phyloP scores from a whole-genome alignment of 345 rosid genomes.

The Eucalyptus camaldulensis region DNA sequence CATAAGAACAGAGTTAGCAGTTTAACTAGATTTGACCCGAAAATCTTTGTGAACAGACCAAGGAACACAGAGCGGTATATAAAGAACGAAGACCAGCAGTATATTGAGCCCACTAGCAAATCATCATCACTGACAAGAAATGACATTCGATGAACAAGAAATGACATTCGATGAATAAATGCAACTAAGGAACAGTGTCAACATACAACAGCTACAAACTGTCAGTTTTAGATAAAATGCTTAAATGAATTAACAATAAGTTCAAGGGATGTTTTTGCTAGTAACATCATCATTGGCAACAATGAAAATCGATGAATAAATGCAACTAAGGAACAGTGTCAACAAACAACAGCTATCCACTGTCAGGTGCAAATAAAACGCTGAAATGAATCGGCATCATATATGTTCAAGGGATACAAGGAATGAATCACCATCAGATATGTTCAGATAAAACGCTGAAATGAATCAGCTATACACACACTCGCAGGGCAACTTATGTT shows the following conservation, averaged over 20 bases:
- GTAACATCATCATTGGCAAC: background rate
- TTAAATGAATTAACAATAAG: background rate
- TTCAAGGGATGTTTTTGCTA: background rate
- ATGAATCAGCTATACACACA: background rate
- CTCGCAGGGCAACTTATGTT: conserved; percentile 40
- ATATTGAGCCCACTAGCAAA: background rate
- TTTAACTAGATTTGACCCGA: background rate
- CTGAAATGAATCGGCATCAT: background rate
- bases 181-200: background rate
- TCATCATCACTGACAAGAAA: background rate
- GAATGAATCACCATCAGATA: background rate
- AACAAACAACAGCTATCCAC: background rate
- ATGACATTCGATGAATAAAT: background rate
- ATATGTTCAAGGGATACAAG: background rate
- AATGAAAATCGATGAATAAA: background rate
- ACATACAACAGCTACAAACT: background rate
- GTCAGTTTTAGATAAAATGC: background rate
- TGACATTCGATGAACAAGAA: background rate
- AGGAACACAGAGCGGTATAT: background rate
- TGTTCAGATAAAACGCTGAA: background rate
- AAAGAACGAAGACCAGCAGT: background rate
- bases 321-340: background rate
- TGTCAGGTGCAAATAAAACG: background rate
- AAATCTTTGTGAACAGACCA: background rate
- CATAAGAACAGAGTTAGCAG: background rate